Conservation (phyloP, 805 yeast genomes). For the Candida silvicultrix region DNA sequence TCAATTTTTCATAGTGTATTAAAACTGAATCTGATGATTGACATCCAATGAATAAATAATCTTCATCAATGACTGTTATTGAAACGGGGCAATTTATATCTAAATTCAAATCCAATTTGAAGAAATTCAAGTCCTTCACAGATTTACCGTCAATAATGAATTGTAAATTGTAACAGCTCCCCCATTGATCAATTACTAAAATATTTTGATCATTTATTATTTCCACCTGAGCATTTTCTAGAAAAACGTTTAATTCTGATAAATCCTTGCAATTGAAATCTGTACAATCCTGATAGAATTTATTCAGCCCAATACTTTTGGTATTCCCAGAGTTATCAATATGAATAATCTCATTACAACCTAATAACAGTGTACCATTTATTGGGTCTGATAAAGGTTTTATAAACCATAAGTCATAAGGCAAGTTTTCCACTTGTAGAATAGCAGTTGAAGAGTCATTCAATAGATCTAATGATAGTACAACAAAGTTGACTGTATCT, state of each 20-base stretch:
- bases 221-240: conserved; percentile 46
- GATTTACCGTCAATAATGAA: conserved; percentile 32
- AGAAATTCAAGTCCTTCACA: conserved; percentile 21
- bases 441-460: conserved; percentile 53
- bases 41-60: conserved; percentile 53
- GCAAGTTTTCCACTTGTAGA: conserved; percentile 55
- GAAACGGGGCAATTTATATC: conserved; percentile 22
- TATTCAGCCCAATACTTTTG: conserved; percentile 58
- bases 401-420: conserved; percentile 65
- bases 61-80: conserved; percentile 33
- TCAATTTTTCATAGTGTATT: conserved; percentile 20
- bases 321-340: conserved; percentile 72
- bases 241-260: conserved; percentile 40
- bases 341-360: conserved; percentile 72
- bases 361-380: conserved; percentile 63
- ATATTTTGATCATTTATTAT: conserved; percentile 27
- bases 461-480: conserved; percentile 61
- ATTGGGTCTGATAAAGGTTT: conserved; percentile 60
- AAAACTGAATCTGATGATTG: conserved; percentile 54
- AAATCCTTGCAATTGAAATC: conserved; percentile 39
- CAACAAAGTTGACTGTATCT: conserved; percentile 57
- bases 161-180: conserved; percentile 19
- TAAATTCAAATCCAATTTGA: conserved; percentile 6
- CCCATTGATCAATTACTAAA: conserved; percentile 31
- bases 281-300: conserved; percentile 37